Conservation (phyloP, 768 basidiomycete genomes). For the Leccinum fibrillosum region DNA sequence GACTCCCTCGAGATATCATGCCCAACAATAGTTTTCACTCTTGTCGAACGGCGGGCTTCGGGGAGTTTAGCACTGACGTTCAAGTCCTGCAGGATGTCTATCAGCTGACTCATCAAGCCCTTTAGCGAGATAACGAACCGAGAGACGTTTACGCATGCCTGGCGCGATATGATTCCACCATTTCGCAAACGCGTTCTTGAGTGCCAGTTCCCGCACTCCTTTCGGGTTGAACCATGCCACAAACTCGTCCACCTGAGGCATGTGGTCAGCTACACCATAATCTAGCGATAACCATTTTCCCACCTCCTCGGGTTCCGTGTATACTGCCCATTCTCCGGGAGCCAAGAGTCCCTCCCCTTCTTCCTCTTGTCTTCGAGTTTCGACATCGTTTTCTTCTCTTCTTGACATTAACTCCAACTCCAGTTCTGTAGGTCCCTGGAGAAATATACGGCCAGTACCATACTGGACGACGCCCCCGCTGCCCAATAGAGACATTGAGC, state of each 20-base stretch:
- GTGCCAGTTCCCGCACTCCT: conserved; percentile 81
- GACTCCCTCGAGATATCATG: conserved; percentile 72
- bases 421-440: conserved; percentile 87
- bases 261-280: conserved; percentile 8
- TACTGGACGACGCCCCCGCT: conserved; percentile 78
- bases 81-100: conserved; percentile 50
- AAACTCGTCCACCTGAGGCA: conserved; percentile 70
- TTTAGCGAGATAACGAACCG: conserved; percentile 46
- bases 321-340: conserved; percentile 87
- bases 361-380: conserved; percentile 63
- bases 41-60: conserved; percentile 77
- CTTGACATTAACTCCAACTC: conserved; percentile 71
- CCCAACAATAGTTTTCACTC: conserved; percentile 55
- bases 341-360: conserved; percentile 77
- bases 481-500: conserved; percentile 74
- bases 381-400: conserved; percentile 51
- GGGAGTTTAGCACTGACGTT: conserved; percentile 66
- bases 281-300: not conserved
- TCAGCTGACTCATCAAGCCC: conserved; percentile 8
- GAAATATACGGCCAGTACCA: conserved; percentile 85
- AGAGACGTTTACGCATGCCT: conserved; percentile 71
- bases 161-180: conserved; percentile 83
- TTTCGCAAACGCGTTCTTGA: conserved; percentile 73
- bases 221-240: conserved; percentile 89
- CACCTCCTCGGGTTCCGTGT: conserved; percentile 86